phyloP scores from a whole-genome alignment of 331 rosid genomes.

The Malus hybrid region DNA sequence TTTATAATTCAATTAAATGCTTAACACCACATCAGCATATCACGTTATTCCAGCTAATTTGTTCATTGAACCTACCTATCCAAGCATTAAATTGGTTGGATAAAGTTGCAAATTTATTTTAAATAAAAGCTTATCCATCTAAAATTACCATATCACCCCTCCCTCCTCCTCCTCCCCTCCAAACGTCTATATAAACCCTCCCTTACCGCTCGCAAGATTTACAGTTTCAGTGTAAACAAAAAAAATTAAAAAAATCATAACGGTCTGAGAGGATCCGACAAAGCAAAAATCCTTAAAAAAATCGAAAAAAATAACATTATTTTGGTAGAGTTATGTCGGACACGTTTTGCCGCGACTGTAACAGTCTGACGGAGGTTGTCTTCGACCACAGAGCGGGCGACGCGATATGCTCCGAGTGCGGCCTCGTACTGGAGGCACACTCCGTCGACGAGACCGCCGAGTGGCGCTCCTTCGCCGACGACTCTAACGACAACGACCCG shows the following conservation, averaged over 20 bases:
- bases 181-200: background rate
- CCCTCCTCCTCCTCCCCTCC: background rate
- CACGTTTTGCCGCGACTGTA: slow-evolving; percentile 6
- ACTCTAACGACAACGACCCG: background rate
- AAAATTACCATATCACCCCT: background rate
- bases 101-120: background rate
- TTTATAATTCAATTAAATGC: too few species aligned
- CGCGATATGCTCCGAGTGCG: slow-evolving; percentile 7
- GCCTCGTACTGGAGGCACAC: background rate
- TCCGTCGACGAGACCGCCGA: background rate
- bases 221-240: background rate
- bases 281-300: background rate
- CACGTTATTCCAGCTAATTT: background rate
- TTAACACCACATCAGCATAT: too few species aligned
- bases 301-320: background rate
- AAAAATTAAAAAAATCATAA: background rate
- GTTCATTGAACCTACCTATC: background rate
- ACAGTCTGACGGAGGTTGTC: slow-evolving; percentile 1
- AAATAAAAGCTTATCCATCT: background rate
- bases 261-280: background rate
- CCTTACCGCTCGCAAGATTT: background rate
- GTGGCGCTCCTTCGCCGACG: background rate
- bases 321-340: background rate
- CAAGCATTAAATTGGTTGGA: background rate
- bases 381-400: slow-evolving; percentile 5